Evolutionary conservation across 805 yeast genomes (phyloP).

Genomic region (Torulaspora microellipsoides): DNA sequence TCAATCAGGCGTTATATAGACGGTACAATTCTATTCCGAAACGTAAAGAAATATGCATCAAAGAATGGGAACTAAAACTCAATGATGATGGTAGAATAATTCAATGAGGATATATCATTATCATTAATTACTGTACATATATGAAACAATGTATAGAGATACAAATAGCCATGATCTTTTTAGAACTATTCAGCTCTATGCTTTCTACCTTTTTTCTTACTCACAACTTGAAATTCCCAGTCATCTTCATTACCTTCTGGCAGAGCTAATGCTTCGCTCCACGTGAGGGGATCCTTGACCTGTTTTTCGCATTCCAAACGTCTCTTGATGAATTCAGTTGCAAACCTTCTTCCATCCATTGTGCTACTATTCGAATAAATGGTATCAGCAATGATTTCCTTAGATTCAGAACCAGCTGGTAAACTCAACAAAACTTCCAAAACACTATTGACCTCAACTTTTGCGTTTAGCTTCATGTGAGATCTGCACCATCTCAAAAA

Average conservation of each 20-base stretch:
- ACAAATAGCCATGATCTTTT: not conserved
- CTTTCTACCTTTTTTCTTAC: constrained; percentile 53
- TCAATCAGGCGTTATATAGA: constrained; percentile 86
- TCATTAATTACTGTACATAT: constrained; percentile 9
- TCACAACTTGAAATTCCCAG: constrained; percentile 63
- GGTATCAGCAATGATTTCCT: constrained; percentile 87
- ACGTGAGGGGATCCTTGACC: constrained; percentile 48
- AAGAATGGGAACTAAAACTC: constrained; percentile 31
- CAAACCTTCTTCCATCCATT: constrained; percentile 93
- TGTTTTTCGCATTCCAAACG: constrained; percentile 64
- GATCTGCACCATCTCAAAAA: constrained; percentile 70
- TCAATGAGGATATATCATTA: constrained; percentile 14
- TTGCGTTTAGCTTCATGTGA: constrained; percentile 62
- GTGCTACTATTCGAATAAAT: constrained; percentile 82
- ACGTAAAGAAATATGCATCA: constrained; percentile 35
- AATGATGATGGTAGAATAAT: constrained; percentile 30
- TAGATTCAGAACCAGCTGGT: constrained; percentile 70
- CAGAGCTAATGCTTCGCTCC: constrained; percentile 66
- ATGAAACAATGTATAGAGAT: constrained; percentile 3
- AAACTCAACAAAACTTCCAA: constrained; percentile 74
- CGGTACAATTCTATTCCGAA: constrained; percentile 45
- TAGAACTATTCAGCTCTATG: constrained; percentile 17
- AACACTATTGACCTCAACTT: constrained; percentile 74
- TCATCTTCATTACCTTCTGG: constrained; percentile 44
- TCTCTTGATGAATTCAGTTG: constrained; percentile 79